Evolutionary conservation across 306 rosid species (phyloP), one percentile per base, ranked within the genome.

Genomic region (Morella rubra): DNA sequence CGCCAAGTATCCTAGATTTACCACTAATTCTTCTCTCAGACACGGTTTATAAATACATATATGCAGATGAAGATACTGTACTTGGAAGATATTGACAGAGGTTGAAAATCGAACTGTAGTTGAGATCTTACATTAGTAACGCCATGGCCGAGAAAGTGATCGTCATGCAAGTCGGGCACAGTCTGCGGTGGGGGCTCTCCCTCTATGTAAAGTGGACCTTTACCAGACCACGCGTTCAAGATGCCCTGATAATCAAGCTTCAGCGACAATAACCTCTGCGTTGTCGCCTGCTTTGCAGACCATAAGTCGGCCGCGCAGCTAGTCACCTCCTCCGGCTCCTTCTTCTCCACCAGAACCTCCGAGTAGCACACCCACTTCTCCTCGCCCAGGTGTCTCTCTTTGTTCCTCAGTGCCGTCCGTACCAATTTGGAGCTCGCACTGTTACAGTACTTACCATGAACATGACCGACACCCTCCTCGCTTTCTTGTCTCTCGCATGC

Each of bases 311-410:
- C 37, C 18, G 44, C 42, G 42, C 84, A 69, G 84, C 93, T 85
- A 2, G 81, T 84, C 1, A 80, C 91, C 73, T 91, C 96, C 74
- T 78, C 87, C 82, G 13, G 69, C 22, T 53, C 50, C 81, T 80
- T 88, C 75, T 87, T 86, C 82, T 77, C 80, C 86, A 86, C 93
- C 46, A 93, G 93, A 59, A 92, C 90, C 73, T 95, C 93, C 40
- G 99, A 96, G 73, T 88, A 96, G 72, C 90, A 87, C 16, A 96
- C 97, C 98, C 98, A 96, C 80, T 89, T 86, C 87, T 91, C 99
- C 58, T 84, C 88, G 5, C 83, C 80, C 73, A 5, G 73, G 7
- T 82, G 83, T n/a, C 76, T 77, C 70, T 83, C 85, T 8, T 89
- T 76, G 61, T 73, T 80, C 84, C 91, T 90, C 98, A 96, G 91